Evolutionary conservation across 2,329 filamentous ascomycete species (phyloP).

Genomic region (Ceratocystis diversiconidia): DNA sequence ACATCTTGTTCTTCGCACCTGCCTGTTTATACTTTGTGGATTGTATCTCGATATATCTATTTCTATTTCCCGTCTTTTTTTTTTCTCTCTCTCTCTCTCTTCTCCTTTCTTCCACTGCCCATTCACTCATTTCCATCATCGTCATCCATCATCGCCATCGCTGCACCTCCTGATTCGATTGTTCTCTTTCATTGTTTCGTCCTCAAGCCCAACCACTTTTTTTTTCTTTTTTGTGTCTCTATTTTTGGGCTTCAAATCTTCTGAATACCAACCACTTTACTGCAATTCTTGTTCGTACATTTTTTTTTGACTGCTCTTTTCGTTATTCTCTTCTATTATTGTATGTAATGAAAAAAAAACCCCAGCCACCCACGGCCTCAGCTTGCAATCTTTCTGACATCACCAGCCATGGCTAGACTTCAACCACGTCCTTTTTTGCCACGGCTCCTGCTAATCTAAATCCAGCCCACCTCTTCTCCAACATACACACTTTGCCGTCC

Average conservation of each 20-base stretch:
- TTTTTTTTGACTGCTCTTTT: background rate
- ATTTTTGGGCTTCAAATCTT: background rate
- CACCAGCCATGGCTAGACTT: background rate
- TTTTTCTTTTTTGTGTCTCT: background rate
- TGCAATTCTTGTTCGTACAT: background rate
- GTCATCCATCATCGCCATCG: background rate
- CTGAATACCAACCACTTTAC: background rate
- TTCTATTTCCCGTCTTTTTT: background rate
- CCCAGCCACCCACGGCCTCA: background rate
- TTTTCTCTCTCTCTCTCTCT: background rate
- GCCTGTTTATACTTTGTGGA: background rate
- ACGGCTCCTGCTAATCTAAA: background rate
- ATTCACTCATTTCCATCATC: background rate
- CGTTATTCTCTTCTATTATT: background rate
- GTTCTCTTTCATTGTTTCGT: background rate
- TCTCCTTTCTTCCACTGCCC: constrained; percentile 2
- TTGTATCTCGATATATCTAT: background rate
- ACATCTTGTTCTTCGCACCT: background rate
- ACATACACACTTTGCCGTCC: background rate
- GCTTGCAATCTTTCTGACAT: constrained; percentile 5
- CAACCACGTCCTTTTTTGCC: background rate
- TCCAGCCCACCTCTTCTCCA: background rate
- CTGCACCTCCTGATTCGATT: background rate
- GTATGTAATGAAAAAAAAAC: background rate
- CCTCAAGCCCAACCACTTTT: background rate